Base-by-base conservation (phyloP, 176 grass and related monocot species). In the Elaeis guineensis region DNA sequence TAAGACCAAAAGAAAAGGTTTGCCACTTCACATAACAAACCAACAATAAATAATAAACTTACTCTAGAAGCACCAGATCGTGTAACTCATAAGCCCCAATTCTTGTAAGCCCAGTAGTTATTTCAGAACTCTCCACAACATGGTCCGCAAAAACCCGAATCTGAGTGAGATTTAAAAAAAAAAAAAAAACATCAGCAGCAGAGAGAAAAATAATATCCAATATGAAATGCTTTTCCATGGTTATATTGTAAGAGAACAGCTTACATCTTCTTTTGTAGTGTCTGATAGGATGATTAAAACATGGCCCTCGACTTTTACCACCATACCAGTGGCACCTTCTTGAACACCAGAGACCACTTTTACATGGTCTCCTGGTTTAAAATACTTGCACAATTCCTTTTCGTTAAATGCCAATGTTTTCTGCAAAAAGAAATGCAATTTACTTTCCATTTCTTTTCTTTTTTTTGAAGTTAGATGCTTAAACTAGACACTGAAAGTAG, bases 111-210 rank as follows among this genome's bases (percentile, higher is more conserved):
- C 94, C 94, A 14, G 79, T 93, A 17, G 88, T 97, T 71, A 97
- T 98, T 61, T 93, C 85, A 63, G 94, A 92, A 66, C 94, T 98
- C 64, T 98, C 94, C 57, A 93, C 94, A 54, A 93, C 88, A 86
- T 93, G 87, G 54, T 98, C 94, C 0, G 88, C 88, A 62, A 98
- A 98, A 22, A 98, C 94, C 17, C 79, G 81, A 54, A 98, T 81
- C 94, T 98, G 79, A 66, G 28, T 58, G 50, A 62, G 61, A 60
- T 25, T 5, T 30, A 9, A 67, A 8, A 21, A 71, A 67, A 81
- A 9, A 8, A 21, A 71, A 63, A 81, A 65, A 56, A 67, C 35
- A 44, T 44, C 35, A 44, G 11, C 35, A 44, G 2, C 9, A 44
- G 9, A 44, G 35, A 12, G 9, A 9, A 14, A 44, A 44, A 12